Conservation (phyloP, 2,329 filamentous ascomycete species). For the Sclerotinia subarctica region DNA sequence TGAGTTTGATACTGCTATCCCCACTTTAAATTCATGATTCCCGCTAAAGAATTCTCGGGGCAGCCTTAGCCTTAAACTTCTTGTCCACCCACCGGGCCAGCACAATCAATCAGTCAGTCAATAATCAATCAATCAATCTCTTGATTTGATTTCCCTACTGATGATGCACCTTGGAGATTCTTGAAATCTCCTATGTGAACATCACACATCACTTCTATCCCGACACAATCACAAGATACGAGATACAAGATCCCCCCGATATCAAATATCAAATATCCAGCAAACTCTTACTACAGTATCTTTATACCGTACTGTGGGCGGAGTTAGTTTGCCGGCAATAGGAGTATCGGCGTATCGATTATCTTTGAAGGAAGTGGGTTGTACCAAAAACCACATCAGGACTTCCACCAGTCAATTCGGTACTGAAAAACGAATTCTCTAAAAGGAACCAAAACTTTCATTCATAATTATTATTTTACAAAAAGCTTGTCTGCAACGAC, state of each 20-base stretch:
- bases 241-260: neutral
- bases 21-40: conserved; percentile 4
- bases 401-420: conserved; percentile 8
- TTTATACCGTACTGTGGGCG: neutral
- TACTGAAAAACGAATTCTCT: conserved; percentile 16
- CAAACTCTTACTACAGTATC: neutral
- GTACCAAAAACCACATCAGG: conserved; percentile 18
- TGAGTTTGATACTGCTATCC: neutral
- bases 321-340: conserved; percentile 14
- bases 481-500: conserved; percentile 35
- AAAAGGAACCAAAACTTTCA: neutral
- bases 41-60: conserved; percentile 15
- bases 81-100: neutral
- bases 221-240: neutral
- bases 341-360: conserved; percentile 19
- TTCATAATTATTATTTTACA: conserved; percentile 17
- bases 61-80: conserved; percentile 11
- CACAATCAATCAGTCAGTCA: conserved; percentile 11
- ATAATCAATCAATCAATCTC: conserved; percentile 6
- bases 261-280: neutral
- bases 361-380: conserved; percentile 20
- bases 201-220: conserved; percentile 1
- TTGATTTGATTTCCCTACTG: conserved; percentile 6
- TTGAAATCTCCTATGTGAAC: conserved; percentile 12
- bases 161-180: conserved; percentile 13